Evolutionary conservation across 2,329 filamentous ascomycete genomes (phyloP).

Genomic region (Colletotrichum sp.): DNA sequence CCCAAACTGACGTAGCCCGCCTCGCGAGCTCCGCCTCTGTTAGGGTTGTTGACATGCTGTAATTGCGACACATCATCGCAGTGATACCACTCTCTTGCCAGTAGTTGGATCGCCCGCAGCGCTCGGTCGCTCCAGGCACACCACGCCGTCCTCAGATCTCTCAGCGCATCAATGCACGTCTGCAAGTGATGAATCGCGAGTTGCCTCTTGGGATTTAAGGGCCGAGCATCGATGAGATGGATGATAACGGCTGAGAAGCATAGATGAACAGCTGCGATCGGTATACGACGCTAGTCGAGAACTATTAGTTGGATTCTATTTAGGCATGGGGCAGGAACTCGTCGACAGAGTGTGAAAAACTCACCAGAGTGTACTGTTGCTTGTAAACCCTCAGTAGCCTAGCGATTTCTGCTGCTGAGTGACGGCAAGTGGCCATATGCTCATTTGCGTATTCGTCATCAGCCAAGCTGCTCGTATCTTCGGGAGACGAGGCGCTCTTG

Average conservation of each 20-base stretch:
- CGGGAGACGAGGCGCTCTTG: neutral
- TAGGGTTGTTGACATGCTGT: neutral
- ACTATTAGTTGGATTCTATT: neutral
- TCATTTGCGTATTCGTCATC: neutral
- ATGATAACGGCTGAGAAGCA: constrained; percentile 22
- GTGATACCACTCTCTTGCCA: constrained; percentile 22
- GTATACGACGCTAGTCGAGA: constrained; percentile 13
- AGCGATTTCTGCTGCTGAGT: constrained; percentile 23
- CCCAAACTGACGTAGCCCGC: neutral
- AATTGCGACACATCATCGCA: constrained; percentile 15
- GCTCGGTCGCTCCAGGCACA: constrained; percentile 21
- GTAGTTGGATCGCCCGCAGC: constrained; percentile 8
- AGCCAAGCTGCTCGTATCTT: neutral
- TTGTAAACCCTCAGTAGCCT: constrained; percentile 23
- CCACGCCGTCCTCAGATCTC: constrained; percentile 20
- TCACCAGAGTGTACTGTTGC: constrained; percentile 24
- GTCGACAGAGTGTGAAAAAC: rapidly evolving
- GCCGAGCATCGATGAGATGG: constrained; percentile 23
- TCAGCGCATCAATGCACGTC: constrained; percentile 17
- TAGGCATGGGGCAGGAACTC: rapidly evolving
- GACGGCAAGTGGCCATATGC: constrained; percentile 22
- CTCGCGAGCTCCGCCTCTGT: neutral
- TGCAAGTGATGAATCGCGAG: constrained; percentile 16
- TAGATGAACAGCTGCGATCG: constrained; percentile 23
- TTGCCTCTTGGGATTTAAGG: constrained; percentile 5